These are phyloP conservation scores for Podila epicladia DNA, from an alignment of 192 early-diverging fungal species.

Conservation along the genomic window DNA sequence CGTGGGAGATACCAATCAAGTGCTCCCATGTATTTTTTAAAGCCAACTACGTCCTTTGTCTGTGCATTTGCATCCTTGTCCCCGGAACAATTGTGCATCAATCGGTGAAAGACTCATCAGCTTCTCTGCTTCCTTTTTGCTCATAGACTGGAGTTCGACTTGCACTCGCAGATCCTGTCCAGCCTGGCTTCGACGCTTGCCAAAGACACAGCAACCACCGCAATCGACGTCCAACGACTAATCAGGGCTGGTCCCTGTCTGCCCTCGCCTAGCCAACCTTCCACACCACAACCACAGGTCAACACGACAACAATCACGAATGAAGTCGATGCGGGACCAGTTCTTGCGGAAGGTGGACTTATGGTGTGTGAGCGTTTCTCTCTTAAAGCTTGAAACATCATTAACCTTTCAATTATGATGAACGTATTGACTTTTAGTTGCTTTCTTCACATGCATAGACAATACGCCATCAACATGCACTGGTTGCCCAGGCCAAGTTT, in stretches of 20 bases:
- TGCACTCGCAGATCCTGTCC: constrained; percentile 62
- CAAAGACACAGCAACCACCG: constrained; percentile 52
- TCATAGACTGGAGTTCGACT: constrained; percentile 59
- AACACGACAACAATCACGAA: constrained; percentile 8
- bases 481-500: constrained; percentile 44
- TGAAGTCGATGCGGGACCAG: constrained; percentile 3
- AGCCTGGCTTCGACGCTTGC: constrained; percentile 60
- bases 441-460: constrained; percentile 7
- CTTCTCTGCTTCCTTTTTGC: background rate
- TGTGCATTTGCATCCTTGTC: background rate
- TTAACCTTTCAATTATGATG: too few relatives aligned
- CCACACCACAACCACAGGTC: constrained; percentile 12
- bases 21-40: too few relatives aligned
- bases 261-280: constrained; percentile 27
- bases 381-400: too few relatives aligned
- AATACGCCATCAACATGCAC: constrained; percentile 46
- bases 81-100: background rate
- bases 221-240: constrained; percentile 54
- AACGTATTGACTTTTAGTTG: too few relatives aligned
- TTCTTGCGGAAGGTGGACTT: constrained; percentile 30
- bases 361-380: constrained; percentile 11
- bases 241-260: constrained; percentile 53
- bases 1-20: background rate
- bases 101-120: background rate
- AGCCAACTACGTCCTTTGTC: too few relatives aligned